Evolutionary conservation across 2,329 filamentous ascomycete genomes (phyloP), one percentile per base, ranked within the genome.

Genomic region (Penicillium expansum): DNA sequence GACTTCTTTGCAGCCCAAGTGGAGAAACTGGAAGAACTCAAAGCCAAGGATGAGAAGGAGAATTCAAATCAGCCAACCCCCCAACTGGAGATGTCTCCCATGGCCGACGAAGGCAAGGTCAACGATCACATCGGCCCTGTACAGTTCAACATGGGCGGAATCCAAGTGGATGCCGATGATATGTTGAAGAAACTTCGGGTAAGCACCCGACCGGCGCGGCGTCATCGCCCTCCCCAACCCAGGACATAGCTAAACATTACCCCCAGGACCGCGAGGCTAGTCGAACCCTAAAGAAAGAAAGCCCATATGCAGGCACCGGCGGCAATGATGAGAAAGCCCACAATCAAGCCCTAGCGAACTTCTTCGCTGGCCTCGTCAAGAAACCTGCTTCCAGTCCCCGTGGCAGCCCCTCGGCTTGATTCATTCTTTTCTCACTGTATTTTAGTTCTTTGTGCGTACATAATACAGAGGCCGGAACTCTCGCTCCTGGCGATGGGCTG

Each of bases 71-170:
- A 72, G 54, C 71, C 67, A 61, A 63, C 60, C 16, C 69, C 72
- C n/a, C 71, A 69, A 57, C 63, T 69, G 55, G 71, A 72, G 52
- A 73, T 71, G 67, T 69, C 67, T 14, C 69, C 68, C n/a, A 64
- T 73, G 56, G 73, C 73, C 50, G 72, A 74, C 51, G 72, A 71
- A 49, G 73, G 67, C 61, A 76, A 75, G 29, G 80, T 83, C 52
- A 87, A 86, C 65, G 90, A 93, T 68, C 92, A 96, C 67, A 96
- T 96, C 68, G 92, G 92, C 0, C 92, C 92, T 0, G 92, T 97
- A 62, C 92, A 96, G 70, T 97, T 97, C 78, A 99, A 99, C 72
- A 94, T 99, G 83, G 94, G 94, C 41, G 94, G 94, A 52, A 97
- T 99, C 61, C 92, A 96, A 71, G 90, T 96, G 30, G 92, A 97